These are phyloP conservation scores for Naganishia sp. DNA, from an alignment of 1,284 basidiomycete genomes.

Conservation along the genomic window DNA sequence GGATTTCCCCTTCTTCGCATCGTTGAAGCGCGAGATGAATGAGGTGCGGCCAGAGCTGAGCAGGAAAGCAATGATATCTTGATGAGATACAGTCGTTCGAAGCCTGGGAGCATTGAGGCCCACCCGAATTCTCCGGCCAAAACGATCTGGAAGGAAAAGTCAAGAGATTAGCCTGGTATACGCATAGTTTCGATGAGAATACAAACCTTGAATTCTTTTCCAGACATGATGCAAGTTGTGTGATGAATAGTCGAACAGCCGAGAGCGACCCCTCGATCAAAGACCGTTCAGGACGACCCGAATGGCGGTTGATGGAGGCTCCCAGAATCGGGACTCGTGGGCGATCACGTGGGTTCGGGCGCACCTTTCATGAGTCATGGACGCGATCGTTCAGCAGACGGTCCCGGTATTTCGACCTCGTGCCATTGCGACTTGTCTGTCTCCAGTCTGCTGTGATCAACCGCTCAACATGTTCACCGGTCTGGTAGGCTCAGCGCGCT, in stretches of 20 bases:
- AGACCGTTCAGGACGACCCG: too few species aligned
- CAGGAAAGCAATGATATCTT: not conserved
- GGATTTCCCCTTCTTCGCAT: slow-evolving; percentile 34
- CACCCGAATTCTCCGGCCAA: slow-evolving; percentile 35
- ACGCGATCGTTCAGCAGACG: not conserved
- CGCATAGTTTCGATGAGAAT: not conserved
- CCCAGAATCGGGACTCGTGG: slow-evolving; percentile 1
- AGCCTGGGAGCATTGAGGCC: not conserved
- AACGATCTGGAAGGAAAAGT: slow-evolving; percentile 23
- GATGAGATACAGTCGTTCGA: not conserved
- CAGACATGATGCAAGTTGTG: slow-evolving; percentile 27
- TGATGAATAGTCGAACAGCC: not conserved
- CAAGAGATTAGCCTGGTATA: not conserved
- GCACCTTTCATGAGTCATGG: slow-evolving; percentile 22
- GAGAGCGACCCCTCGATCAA: too few species aligned
- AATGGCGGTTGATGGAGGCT: not conserved
- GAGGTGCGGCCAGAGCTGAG: slow-evolving; percentile 34
- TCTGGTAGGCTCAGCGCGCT: not conserved
- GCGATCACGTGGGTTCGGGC: slow-evolving; percentile 5
- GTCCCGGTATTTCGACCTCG: too few species aligned
- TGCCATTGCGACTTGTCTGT: too few species aligned
- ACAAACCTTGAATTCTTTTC: slow-evolving; percentile 34
- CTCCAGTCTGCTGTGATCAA: not conserved
- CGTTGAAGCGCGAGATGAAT: slow-evolving; percentile 34
- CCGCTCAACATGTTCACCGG: slow-evolving; percentile 18